phyloP scores from a whole-genome alignment of 1,284 basidiomycete species.

The Cutaneotrichosporon curvatum region DNA sequence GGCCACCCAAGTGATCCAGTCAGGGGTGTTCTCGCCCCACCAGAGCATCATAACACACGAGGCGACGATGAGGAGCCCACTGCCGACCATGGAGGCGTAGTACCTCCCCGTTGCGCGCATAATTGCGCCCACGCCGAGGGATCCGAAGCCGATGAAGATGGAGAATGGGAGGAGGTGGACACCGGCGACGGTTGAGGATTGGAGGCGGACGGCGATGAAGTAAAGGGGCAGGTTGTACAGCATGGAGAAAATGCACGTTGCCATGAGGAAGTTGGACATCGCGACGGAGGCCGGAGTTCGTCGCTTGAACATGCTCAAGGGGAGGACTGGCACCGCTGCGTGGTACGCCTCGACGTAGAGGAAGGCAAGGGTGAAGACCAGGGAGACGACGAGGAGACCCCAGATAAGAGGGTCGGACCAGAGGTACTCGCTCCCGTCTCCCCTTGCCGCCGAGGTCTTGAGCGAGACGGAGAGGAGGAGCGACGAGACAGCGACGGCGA shows the following conservation, averaged over 20 bases:
- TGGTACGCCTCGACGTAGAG: constrained; percentile 63
- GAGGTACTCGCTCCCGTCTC: constrained; percentile 23
- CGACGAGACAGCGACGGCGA: constrained; percentile 64
- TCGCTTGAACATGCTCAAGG: constrained; percentile 59
- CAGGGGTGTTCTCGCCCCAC: constrained; percentile 49
- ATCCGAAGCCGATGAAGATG: constrained; percentile 65
- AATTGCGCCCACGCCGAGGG: constrained; percentile 74
- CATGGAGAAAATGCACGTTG: constrained; percentile 68
- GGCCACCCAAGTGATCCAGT: constrained; percentile 37
- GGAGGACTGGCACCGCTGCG: constrained; percentile 74
- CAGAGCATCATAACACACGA: constrained; percentile 24
- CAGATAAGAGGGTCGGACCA: constrained; percentile 67
- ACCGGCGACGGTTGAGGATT: constrained; percentile 67
- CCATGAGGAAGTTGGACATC: constrained; percentile 59
- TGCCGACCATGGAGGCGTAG: constrained; percentile 51
- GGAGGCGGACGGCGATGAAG: constrained; percentile 74
- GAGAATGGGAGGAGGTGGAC: constrained; percentile 66
- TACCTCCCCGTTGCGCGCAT: constrained; percentile 79
- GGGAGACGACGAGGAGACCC: constrained; percentile 57
- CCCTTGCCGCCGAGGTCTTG: constrained; percentile 53
- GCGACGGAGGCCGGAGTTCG: constrained; percentile 69
- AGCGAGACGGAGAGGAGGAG: constrained; percentile 69
- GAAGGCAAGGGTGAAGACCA: constrained; percentile 55
- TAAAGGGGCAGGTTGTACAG: constrained; percentile 84
- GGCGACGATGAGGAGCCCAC: constrained; percentile 18